Evolutionary conservation across 2,329 filamentous ascomycete genomes (phyloP), one percentile per base, ranked within the genome.

Genomic region (Ophiocordyceps polyrhachis-furcata): DNA sequence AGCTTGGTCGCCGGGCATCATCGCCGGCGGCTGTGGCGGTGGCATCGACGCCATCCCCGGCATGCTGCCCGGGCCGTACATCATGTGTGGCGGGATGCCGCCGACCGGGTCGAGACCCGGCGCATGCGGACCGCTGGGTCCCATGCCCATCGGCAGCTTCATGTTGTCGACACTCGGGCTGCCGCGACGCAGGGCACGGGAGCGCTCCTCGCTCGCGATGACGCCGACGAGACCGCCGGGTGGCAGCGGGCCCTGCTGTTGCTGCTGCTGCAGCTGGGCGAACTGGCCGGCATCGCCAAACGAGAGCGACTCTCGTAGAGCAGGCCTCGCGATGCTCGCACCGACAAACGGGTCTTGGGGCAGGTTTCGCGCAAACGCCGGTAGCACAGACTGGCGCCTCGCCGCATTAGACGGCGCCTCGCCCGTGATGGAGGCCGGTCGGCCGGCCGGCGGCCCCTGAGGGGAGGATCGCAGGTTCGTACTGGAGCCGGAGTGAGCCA

Each of bases 331-430:
- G 19, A 93, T 65, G 44, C 84, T 73, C 9, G 84, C 83, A 23
- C 85, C 85, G 45, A 81, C 74, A 58, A 93, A 94, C 0, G 87
- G 87, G 59, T 94, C 88, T 49, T 80, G 78, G 1, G 87, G 87
- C 17, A 94, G 67, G 50, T 83, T 78, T 50, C 84, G 71, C 2
- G 87, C 87, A 63, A 94, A 94, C 0, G 82, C 80, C 5, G 87
- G 87, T 7, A 94, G 69, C 43, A 69, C 73, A 2, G 57, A 59
- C 40, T 57, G 51, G 23, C 58, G 60, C 35, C 58, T 58, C 41
- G 49, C 49, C n/a, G 46, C 49, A 44, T 48, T 54, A 15, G 50
- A 43, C 50, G 58, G 57, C 8, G 63, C 59, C n/a, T 76, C 76
- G 45, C 71, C 78, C 40, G 69, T 60, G 13, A 66, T 64, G 0